A percentile compares a stretch with the other conserved stretches of the same genome.
phyloP scores from a whole-genome alignment of 225 moss, liverwort and hornwort genomes.

The Sphagnum tenellum region DNA sequence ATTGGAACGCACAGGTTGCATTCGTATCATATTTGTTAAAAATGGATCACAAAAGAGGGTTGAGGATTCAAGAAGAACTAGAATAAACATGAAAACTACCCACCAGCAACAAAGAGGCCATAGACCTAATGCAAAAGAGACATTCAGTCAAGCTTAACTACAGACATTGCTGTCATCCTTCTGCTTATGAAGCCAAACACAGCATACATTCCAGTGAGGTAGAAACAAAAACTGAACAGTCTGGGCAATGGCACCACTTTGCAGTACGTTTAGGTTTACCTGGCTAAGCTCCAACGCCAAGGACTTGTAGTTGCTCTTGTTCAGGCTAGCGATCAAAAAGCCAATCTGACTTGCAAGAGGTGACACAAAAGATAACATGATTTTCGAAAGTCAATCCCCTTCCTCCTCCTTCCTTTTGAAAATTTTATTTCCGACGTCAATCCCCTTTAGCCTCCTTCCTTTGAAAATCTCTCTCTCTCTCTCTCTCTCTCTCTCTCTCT shows the following conservation, averaged over 20 bases:
- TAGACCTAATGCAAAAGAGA: neutral
- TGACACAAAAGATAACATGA: conserved; percentile 78
- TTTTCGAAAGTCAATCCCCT: conserved; percentile 5
- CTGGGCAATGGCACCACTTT: neutral
- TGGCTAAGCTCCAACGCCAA: conserved; percentile 68
- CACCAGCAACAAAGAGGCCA: neutral
- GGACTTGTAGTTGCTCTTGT: conserved; percentile 76
- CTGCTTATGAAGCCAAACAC: too few relatives aligned
- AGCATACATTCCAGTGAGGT: neutral
- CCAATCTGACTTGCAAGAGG: conserved; percentile 99
- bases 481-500: too few relatives aligned
- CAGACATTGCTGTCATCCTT: too few relatives aligned
- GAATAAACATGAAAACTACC: neutral
- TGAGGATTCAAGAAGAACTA: neutral
- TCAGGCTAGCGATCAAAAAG: conserved; percentile 79
- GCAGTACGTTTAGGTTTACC: conserved; percentile 28
- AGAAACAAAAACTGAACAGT: neutral
- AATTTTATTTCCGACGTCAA: too few relatives aligned
- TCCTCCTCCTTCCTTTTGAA: too few relatives aligned
- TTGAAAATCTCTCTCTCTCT: too few relatives aligned
- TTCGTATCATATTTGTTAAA: too few relatives aligned
- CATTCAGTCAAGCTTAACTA: too few relatives aligned
- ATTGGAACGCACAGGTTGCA: neutral
- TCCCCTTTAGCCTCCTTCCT: too few relatives aligned
- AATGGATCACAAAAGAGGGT: too few relatives aligned